Base-by-base conservation (phyloP, 345 rosid species). In the Erucastrum elatum region DNA sequence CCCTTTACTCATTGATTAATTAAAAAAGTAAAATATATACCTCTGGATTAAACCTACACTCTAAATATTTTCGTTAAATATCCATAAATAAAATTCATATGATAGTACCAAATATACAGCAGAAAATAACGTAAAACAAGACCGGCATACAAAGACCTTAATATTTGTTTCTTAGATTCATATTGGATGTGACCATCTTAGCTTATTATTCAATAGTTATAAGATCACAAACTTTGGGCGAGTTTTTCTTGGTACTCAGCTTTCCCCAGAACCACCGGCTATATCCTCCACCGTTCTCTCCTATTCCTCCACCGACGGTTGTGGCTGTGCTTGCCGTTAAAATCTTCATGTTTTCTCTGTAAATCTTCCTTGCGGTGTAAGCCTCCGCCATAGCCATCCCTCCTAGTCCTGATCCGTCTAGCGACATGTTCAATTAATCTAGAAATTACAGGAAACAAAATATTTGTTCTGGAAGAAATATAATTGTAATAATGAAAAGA, bases 201-300 rank as follows among this genome's bases (percentile, higher is more conserved):
- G 70, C 58, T 63, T 65, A 58, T 74, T 17, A 79, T 37, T 53
- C 74, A 35, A 30, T 74, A 49, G 37, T 34, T 35, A 74, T 74
- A 60, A 68, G 75, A 68, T 79, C 78, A 68, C 78, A 62, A 61
- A 79, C 82, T 79, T 79, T 79, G 69, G 82, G 78, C 44, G 82
- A 68, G 66, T 16, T 68, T 74, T 68, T 79, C 75, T 79, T 79
- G 51, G 78, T 62, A 70, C 21, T 68, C 6, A 68, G 75, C 75
- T 74, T 79, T 13, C 82, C 59, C 9, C 56, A 74, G 29, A 79
- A 79, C 82, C 78, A 74, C 60, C 70, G n/a, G 21, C 66, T 11
- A 2, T 39, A 74, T 62, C 78, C 75, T 62, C 78, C 82, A 21
- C 70, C 71, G 66, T 66, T 79, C 4, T 68, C 82, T 51, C 74